Conservation (phyloP, 805 yeast species). For the Brettanomyces bruxellensis region DNA sequence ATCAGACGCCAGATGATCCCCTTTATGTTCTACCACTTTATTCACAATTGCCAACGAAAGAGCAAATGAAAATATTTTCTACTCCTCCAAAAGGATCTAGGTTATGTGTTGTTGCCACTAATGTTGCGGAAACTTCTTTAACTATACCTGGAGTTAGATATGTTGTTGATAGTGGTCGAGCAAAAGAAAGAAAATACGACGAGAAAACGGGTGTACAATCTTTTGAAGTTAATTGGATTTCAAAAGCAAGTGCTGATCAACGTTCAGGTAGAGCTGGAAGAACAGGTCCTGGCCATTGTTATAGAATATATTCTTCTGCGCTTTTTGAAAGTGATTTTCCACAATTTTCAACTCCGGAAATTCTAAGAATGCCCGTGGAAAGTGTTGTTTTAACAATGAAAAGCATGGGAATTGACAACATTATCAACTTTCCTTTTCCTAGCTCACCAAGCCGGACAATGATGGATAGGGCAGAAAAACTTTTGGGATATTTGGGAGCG, state of each 20-base stretch:
- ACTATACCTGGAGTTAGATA: conserved; percentile 94
- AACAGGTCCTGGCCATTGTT: conserved; percentile 97
- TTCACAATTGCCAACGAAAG: conserved; percentile 86
- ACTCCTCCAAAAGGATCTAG: conserved; percentile 80
- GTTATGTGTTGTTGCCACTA: conserved; percentile 89
- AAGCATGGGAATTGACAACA: conserved; percentile 90
- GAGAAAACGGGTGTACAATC: conserved; percentile 87
- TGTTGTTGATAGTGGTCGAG: conserved; percentile 91
- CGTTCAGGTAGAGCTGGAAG: conserved; percentile 80
- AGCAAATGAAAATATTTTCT: conserved; percentile 89
- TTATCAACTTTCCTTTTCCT: conserved; percentile 86
- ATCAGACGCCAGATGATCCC: conserved; percentile 67
- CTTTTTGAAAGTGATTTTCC: conserved; percentile 79
- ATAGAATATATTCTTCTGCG: conserved; percentile 87
- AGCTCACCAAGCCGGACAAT: conserved; percentile 72
- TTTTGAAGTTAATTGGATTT: conserved; percentile 83
- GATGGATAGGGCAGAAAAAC: conserved; percentile 54
- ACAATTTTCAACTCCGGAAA: conserved; percentile 83
- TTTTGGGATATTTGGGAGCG: conserved; percentile 73
- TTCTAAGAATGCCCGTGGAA: conserved; percentile 90
- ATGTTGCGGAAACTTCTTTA: conserved; percentile 94
- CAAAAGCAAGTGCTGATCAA: conserved; percentile 94
- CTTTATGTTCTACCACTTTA: conserved; percentile 86
- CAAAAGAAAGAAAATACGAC: conserved; percentile 79
- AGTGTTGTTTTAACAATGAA: conserved; percentile 95